phyloP scores from a whole-genome alignment of 441 rosid genomes.

The Jatropha podagrica region DNA sequence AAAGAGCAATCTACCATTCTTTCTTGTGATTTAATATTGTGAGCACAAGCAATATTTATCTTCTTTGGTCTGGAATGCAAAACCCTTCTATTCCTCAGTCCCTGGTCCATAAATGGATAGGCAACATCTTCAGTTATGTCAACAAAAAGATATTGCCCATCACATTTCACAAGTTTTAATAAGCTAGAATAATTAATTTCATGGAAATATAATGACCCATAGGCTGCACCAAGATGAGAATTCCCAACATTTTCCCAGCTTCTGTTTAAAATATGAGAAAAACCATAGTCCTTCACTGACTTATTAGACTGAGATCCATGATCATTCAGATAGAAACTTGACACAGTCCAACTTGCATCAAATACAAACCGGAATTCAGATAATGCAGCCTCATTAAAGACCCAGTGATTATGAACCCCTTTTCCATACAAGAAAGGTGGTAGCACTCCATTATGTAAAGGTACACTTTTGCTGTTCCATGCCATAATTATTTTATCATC shows the following conservation, averaged over 20 bases:
- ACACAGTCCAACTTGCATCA: slow-evolving; percentile 72
- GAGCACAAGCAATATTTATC: slow-evolving; percentile 51
- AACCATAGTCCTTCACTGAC: slow-evolving; percentile 24
- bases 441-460: slow-evolving; percentile 69
- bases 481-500: slow-evolving; percentile 65
- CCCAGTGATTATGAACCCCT: slow-evolving; percentile 68
- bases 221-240: slow-evolving; percentile 64
- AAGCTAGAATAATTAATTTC: slow-evolving; percentile 40
- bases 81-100: slow-evolving; percentile 33
- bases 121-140: slow-evolving; percentile 31
- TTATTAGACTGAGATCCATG: slow-evolving; percentile 21
- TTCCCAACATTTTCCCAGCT: slow-evolving; percentile 82
- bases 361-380: slow-evolving; percentile 69
- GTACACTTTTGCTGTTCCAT: slow-evolving; percentile 64
- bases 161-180: slow-evolving; percentile 64
- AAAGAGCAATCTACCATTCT: slow-evolving; percentile 32
- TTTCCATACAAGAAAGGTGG: slow-evolving; percentile 85
- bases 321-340: slow-evolving; percentile 47
- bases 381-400: slow-evolving; percentile 64
- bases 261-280: slow-evolving; percentile 34
- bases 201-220: slow-evolving; percentile 58
- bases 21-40: slow-evolving; percentile 33
- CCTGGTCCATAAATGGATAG: slow-evolving; percentile 28
- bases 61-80: slow-evolving; percentile 39
- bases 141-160: slow-evolving; percentile 42